These are phyloP conservation scores for Chaetomium sp. DNA, from an alignment of 2,329 filamentous ascomycete genomes.

Conservation along the genomic window DNA sequence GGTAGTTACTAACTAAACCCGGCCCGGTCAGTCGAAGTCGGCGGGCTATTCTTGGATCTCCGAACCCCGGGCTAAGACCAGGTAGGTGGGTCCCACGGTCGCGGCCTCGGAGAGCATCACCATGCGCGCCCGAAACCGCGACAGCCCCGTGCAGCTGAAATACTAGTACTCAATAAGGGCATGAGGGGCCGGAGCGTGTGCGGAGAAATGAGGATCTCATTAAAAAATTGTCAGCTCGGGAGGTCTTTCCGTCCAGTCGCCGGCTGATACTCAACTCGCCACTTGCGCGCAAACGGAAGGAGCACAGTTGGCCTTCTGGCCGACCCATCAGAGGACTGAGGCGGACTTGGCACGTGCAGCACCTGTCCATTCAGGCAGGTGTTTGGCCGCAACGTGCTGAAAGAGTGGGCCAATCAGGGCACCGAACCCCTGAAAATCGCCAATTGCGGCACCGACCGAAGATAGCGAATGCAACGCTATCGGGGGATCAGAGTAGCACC, in stretches of 20 bases:
- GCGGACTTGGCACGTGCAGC: constrained; percentile 20
- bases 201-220: background rate
- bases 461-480: constrained; percentile 24
- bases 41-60: background rate
- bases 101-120: background rate
- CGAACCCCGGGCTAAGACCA: background rate
- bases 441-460: constrained; percentile 11
- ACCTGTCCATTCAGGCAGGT: constrained; percentile 35
- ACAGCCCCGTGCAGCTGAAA: no score
- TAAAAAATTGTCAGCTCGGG: background rate
- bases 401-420: constrained; percentile 25
- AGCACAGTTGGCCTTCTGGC: background rate
- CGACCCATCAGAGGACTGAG: background rate
- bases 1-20: background rate
- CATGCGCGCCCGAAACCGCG: no score
- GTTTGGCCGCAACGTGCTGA: constrained; percentile 25
- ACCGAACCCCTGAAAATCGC: constrained; percentile 23
- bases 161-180: background rate
- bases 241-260: background rate
- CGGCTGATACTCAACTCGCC: background rate
- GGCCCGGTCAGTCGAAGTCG: background rate
- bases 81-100: no score
- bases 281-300: constrained; percentile 17
- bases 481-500: no score
- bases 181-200: background rate